Evolutionary conservation across 345 rosid species (phyloP), one percentile per base, ranked within the genome.

Genomic region (Conringia planisiliqua): DNA sequence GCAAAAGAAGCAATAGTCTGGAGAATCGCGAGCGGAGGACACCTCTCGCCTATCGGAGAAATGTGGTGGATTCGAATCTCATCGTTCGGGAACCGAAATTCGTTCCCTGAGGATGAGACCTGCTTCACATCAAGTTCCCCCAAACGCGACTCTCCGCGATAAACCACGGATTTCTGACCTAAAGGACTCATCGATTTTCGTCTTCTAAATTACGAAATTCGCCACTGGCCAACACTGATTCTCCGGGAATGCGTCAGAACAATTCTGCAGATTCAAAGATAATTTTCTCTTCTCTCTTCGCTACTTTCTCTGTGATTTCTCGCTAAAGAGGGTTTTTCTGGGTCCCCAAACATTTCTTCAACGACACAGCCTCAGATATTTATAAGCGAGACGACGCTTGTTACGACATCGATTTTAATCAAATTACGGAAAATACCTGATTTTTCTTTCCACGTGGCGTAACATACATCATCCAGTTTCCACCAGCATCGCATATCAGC

Each of bases 11-110:
- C 87, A 67, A 96, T 83, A 16, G 96, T 88, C 38, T 89, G 96
- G 52, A 95, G 91, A 78, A 96, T 77, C 18, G 99, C 87, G 27
- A 92, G 96, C 32, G 99, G 97, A 78, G 91, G 89, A 70, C 99
- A 96, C 26, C 99, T 86, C 74, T 90, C 98, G 68, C 98, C 87
- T 12, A 54, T 70, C 1, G 83, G 87, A 30, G 96, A 86, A 14
- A 96, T 62, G 77, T 79, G 96, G 65, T 84, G 96, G 86, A 92
- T 90, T 65, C 96, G 93, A 64, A 90, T 90, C 88, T 89, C 98
- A 79, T 87, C 87, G 86, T 87, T 88, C 0, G 97, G 99, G 78
- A 92, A 96, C 59, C 83, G 86, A 80, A 92, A 89, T 42, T 76
- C 82, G 74, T 74, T 74, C 35, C 83, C 90, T 30, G 81, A 71